These are phyloP conservation scores for Crithidia sp. DNA, from an alignment of 208 protist species.

Conservation along the genomic window DNA sequence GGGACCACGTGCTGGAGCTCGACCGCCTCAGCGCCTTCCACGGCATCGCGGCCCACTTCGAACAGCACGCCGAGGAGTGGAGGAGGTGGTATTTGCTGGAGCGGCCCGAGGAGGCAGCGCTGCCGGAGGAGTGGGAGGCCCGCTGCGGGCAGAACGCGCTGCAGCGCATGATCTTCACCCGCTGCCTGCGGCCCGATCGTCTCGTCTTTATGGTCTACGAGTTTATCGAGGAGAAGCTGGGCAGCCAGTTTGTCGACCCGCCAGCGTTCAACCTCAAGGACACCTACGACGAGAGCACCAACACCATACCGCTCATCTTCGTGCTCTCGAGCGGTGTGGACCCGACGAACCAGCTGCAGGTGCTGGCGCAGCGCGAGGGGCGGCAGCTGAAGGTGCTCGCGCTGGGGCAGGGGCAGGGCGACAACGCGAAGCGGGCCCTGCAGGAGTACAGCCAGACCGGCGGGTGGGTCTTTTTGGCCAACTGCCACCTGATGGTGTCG, in stretches of 20 bases:
- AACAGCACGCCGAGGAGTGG: conserved; percentile 96
- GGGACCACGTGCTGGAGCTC: conserved; percentile 98
- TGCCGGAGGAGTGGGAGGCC: conserved; percentile 96
- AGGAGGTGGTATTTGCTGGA: conserved; percentile 94
- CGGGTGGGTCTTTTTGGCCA: conserved; percentile 98
- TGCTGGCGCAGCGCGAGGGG: conserved; percentile 88
- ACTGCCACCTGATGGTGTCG: conserved; percentile 98
- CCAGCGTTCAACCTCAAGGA: conserved; percentile 96
- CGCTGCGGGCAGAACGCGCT: conserved; percentile 91
- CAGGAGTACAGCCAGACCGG: conserved; percentile 93
- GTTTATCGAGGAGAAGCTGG: conserved; percentile 97
- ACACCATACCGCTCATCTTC: conserved; percentile 97
- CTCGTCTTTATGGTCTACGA: conserved; percentile 96
- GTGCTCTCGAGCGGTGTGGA: conserved; percentile 98
- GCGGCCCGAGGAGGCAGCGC: conserved; percentile 93
- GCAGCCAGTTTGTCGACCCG: conserved; percentile 95
- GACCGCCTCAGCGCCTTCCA: conserved; percentile 96
- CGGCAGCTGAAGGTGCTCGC: conserved; percentile 93
- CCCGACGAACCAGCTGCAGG: conserved; percentile 93
- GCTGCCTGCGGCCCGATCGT: conserved; percentile 97
- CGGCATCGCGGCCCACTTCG: conserved; percentile 95
- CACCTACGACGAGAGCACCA: conserved; percentile 94
- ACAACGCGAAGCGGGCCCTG: conserved; percentile 94
- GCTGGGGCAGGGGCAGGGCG: conserved; percentile 97
- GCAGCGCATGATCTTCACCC: conserved; percentile 97